Conservation (phyloP, 169 alveolate species). For the Cryptosporidium canis region DNA sequence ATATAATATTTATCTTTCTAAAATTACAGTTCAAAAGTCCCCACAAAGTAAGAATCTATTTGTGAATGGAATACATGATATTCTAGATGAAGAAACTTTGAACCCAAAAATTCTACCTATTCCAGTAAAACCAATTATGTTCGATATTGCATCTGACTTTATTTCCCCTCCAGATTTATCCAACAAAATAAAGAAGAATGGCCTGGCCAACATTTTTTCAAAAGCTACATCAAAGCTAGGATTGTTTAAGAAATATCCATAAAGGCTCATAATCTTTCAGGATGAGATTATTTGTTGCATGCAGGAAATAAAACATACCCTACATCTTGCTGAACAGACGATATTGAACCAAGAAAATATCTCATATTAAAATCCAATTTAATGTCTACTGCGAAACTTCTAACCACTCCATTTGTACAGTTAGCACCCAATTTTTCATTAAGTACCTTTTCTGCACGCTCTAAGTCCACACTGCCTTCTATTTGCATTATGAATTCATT, state of each 20-base stretch:
- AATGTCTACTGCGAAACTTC: constrained; percentile 9
- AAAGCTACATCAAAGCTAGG: constrained; percentile 44
- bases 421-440: constrained; percentile 23
- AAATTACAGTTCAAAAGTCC: not conserved
- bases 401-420: constrained; percentile 9
- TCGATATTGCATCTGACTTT: constrained; percentile 60
- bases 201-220: constrained; percentile 51
- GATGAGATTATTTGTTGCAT: constrained; percentile 1
- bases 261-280: no score
- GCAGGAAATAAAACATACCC: constrained; percentile 64
- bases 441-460: constrained; percentile 15
- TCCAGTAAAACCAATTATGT: constrained; percentile 69
- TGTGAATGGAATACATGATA: not conserved
- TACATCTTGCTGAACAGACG: constrained; percentile 61
- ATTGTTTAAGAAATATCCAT: constrained; percentile 6
- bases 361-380: constrained; percentile 40
- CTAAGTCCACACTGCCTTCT: constrained; percentile 19
- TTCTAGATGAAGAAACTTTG: constrained; percentile 3
- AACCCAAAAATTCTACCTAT: constrained; percentile 33
- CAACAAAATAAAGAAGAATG: constrained; percentile 10
- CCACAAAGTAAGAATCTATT: not conserved
- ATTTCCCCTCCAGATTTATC: constrained; percentile 20
- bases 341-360: constrained; percentile 58
- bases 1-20: constrained; percentile 27
- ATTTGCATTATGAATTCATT: constrained; percentile 23